Evolutionary conservation across 306 rosid species (phyloP), one percentile per base, ranked within the genome.

Genomic region (Alnus rubra): DNA sequence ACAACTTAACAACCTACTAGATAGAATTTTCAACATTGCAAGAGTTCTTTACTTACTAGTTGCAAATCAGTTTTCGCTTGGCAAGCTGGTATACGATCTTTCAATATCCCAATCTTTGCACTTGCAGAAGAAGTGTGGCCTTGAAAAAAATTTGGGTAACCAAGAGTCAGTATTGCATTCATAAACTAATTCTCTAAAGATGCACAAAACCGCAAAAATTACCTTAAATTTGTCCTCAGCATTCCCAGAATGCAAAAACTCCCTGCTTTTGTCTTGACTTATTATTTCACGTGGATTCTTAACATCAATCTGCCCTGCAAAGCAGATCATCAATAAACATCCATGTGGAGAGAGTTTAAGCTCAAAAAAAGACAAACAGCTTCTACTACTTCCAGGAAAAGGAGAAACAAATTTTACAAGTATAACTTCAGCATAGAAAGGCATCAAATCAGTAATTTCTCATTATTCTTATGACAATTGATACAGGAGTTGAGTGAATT

Each of bases 41-140:
- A 71, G 51, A 67, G 28, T 30, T 64, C 53, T 60, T 23, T 51
- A 76, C 90, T 78, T 74, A 94, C 97, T 84, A 76, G 75, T 68
- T 84, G 88, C 16, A 79, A 73, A 74, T 91, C 94, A 79, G 92
- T 92, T 89, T 79, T 89, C 62, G 91, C 88, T 83, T 91, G 97
- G 82, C 96, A 90, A 45, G 69, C 77, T 70, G 98, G 98, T 81
- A 94, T 72, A 56, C 95, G 92, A 73, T 64, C 89, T 81, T 87
- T 92, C 56, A 88, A 83, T 86, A 85, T 92, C 79, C 79, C 95
- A 56, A 94, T 84, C 69, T 9, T 86, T 60, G 42, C 73, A 94
- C 97, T 88, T 91, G 98, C 88, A 92, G 97, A 75, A 94, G 97
- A 82, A 92, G 97, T 0, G 98, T 92, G 80, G 97, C 98, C 90